Base-by-base conservation (phyloP, 108 stramenopile genomes). In the Halocafeteria seosinensis region DNA sequence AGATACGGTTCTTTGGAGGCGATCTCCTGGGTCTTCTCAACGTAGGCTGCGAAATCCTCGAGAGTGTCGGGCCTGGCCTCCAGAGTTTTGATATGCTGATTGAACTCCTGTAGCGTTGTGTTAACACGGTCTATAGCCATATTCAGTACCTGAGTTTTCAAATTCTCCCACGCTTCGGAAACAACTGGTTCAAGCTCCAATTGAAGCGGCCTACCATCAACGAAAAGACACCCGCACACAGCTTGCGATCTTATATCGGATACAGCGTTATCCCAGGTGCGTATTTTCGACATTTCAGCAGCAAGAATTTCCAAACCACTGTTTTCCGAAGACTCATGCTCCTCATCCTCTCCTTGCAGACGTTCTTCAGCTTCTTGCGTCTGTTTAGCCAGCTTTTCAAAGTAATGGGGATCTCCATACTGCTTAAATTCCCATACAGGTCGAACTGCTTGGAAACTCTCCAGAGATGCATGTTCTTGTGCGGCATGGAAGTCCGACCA, bases 121-220 rank as follows among this genome's bases (percentile, higher is more conserved):
- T 57, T 33, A 51, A 74, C 76, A 65, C 72, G 67, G 3, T 38
- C 50, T n/a, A 77, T 26, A 13, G 78, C 80, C 32, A 76, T 50
- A 17, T 81, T 74, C 12, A 64, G 42, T 38, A 83, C 65, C 6
- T 78, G 66, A 11, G 50, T 52, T 74, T 81, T 81, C 52, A 83
- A 74, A 26, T 50, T 55, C 26, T 57, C 73, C 66, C 75, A 47
- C 29, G 73, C 75, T 25, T 72, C 63, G 28, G 77, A 75, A 35
- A 62, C 66, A 30, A 77, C 53, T 4, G 75, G 78, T 17, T 34
- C 50, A 50, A 83, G 60, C 30, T 6, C 5, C 28, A 5, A 33
- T 11, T 28, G 17, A 1, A 59, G 57, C 12, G 2, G 27, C 12
- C 21, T 28, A 35, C 27, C 5, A n/a, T 59, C 57, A 11, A 59